Base-by-base conservation (phyloP, 768 basidiomycete genomes). In the Pleurotus cornucopiae region DNA sequence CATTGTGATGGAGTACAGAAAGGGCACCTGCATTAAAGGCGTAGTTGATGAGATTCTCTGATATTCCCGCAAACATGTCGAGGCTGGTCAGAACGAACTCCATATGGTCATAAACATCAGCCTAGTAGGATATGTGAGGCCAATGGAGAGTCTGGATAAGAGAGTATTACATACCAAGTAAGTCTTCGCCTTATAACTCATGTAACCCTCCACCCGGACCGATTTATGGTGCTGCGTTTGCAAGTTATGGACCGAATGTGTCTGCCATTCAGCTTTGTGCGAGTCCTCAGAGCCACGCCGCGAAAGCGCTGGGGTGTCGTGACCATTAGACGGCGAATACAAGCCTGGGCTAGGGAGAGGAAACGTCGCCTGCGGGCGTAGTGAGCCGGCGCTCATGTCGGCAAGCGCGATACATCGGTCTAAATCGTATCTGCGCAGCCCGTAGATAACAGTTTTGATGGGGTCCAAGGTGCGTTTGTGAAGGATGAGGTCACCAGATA, bases 391-490 rank as follows among this genome's bases (percentile, higher is more conserved):
- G 16, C 74, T 74, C 34, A 67, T 71, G 54, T 82, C 80, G 44
- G 78, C 67, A 39, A 86, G 75, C 6, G 87, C 86, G 4, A 79
- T 74, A 56, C 77, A 80, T 21, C 88, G 79, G 60, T 89, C 88
- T 23, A 82, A 70, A 59, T 91, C 88, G 61, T 89, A 88, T 51
- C 83, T 71, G 34, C 88, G 73, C 25, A 91, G 67, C 9, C 86
- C 84, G 60, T 85, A 86, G 21, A 91, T 73, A 57, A 90, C 71
- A 0, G 82, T 80, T 62, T 81, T 86, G 62, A 91, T 78, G 0
- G 89, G 89, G 38, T 84, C 85, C 12, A 89, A 74, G 2, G 88
- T 88, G 16, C 87, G 80, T 63, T 88, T 89, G 66, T 87, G 85
- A 46, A 89, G 70, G 56, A 83, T 84, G 3, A 91, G 75, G 61